These are phyloP conservation scores for Fusarium subglutinans DNA, from an alignment of 2,329 filamentous ascomycete genomes.

Conservation along the genomic window DNA sequence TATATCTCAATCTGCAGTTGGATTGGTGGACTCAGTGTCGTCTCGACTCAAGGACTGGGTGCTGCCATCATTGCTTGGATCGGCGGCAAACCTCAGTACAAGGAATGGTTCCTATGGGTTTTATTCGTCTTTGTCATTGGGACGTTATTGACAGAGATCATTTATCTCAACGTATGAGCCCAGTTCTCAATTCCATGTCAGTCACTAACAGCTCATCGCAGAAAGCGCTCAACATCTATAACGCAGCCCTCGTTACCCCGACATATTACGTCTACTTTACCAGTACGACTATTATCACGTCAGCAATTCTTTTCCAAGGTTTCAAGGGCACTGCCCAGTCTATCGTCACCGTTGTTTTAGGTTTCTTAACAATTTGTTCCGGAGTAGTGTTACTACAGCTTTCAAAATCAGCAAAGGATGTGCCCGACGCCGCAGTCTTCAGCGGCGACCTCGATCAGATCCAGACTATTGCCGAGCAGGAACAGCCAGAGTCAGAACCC, in stretches of 20 bases:
- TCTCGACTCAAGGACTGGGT: slow-evolving; percentile 91
- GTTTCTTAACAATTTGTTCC: slow-evolving; percentile 92
- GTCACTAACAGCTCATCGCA: slow-evolving; percentile 56
- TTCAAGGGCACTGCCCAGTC: slow-evolving; percentile 86
- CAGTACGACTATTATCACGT: slow-evolving; percentile 92
- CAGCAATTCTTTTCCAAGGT: slow-evolving; percentile 88
- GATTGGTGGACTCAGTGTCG: slow-evolving; percentile 92
- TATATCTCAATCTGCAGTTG: slow-evolving; percentile 97
- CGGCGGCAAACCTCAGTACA: slow-evolving; percentile 85
- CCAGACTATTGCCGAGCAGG: slow-evolving; percentile 92
- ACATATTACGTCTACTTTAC: slow-evolving; percentile 99
- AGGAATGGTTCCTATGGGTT: slow-evolving; percentile 97
- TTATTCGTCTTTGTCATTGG: slow-evolving; percentile 87
- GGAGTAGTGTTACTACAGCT: slow-evolving; percentile 93
- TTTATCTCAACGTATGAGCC: slow-evolving; percentile 86
- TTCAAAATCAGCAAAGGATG: slow-evolving; percentile 98
- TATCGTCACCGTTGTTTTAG: slow-evolving; percentile 90
- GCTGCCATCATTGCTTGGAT: slow-evolving; percentile 90
- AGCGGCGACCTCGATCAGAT: slow-evolving; percentile 93
- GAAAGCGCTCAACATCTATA: slow-evolving; percentile 99
- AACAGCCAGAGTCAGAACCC: slow-evolving; percentile 95
- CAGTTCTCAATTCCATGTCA: not conserved
- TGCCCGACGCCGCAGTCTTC: slow-evolving; percentile 92
- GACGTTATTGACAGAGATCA: slow-evolving; percentile 93
- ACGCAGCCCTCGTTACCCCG: slow-evolving; percentile 94